These are phyloP conservation scores for Fusarium sp. DNA, from an alignment of 2,329 filamentous ascomycete genomes.

Conservation along the genomic window DNA sequence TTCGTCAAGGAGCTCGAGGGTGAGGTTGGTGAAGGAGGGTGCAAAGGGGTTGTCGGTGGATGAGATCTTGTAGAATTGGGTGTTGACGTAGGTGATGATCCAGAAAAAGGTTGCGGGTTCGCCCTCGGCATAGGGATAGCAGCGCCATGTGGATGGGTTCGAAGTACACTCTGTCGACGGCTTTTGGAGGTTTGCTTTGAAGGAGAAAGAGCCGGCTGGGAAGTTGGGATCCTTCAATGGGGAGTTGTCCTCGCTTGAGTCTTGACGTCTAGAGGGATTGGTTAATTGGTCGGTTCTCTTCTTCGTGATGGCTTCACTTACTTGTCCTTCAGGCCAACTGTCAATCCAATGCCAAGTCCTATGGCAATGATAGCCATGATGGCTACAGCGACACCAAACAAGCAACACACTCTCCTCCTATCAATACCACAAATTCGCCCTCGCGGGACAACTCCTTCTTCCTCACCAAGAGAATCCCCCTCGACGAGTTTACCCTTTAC, in stretches of 20 bases:
- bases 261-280: neutral
- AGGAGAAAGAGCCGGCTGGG: constrained; percentile 71
- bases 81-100: constrained; percentile 62
- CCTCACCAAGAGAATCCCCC: constrained; percentile 15
- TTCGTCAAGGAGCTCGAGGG: constrained; percentile 61
- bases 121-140: constrained; percentile 64
- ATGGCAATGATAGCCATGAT: constrained; percentile 49
- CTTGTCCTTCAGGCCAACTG: constrained; percentile 53
- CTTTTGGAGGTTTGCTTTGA: constrained; percentile 68
- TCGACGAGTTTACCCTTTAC: constrained; percentile 27
- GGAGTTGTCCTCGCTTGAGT: constrained; percentile 5
- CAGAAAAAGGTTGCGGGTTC: constrained; percentile 69
- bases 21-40: constrained; percentile 65
- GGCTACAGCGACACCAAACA: constrained; percentile 45
- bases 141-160: constrained; percentile 69
- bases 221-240: constrained; percentile 52
- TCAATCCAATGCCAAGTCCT: constrained; percentile 54
- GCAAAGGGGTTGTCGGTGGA: constrained; percentile 67
- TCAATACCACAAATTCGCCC: constrained; percentile 8
- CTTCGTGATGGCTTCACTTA: constrained; percentile 32
- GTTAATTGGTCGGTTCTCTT: neutral
- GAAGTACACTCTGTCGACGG: constrained; percentile 68
- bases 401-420: constrained; percentile 46
- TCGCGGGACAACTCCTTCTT: constrained; percentile 21
- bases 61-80: constrained; percentile 63